These are phyloP conservation scores for Ophiostoma angusticollis DNA, from an alignment of 2,329 filamentous ascomycete genomes.

Conservation along the genomic window DNA sequence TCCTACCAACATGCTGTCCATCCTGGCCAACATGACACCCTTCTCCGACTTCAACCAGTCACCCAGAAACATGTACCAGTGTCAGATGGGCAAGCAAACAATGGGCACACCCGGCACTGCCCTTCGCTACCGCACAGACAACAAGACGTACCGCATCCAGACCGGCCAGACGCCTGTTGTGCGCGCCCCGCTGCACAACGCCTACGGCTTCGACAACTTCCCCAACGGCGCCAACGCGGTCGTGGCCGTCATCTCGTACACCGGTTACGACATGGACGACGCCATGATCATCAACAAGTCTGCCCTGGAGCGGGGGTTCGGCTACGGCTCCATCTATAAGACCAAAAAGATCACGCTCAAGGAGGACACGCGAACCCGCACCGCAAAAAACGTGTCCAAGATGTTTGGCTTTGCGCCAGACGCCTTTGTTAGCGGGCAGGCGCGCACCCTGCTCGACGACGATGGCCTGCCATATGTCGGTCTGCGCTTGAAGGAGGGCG, in stretches of 20 bases:
- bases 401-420: conserved; percentile 85
- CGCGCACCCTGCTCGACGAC: conserved; percentile 63
- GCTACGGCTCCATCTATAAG: conserved; percentile 94
- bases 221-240: conserved; percentile 92
- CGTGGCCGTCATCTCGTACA: conserved; percentile 96
- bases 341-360: conserved; percentile 83
- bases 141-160: conserved; percentile 90
- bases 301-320: conserved; percentile 88
- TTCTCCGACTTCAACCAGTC: conserved; percentile 99
- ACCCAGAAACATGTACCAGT: conserved; percentile 97
- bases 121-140: conserved; percentile 78
- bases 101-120: conserved; percentile 94
- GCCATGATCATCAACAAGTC: conserved; percentile 99
- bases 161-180: conserved; percentile 94
- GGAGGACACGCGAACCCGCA: conserved; percentile 58
- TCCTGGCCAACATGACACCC: conserved; percentile 95
- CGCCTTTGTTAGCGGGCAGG: conserved; percentile 55
- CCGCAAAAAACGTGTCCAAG: conserved; percentile 58
- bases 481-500: conserved; percentile 62
- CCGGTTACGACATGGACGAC: conserved; percentile 99
- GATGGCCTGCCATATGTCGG: conserved; percentile 81
- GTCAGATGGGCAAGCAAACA: conserved; percentile 98
- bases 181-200: conserved; percentile 81
- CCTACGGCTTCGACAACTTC: conserved; percentile 95
- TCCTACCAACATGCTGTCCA: conserved; percentile 93